Evolutionary conservation across 1,284 basidiomycete species (phyloP).

Genomic region (Boletus calvinii): DNA sequence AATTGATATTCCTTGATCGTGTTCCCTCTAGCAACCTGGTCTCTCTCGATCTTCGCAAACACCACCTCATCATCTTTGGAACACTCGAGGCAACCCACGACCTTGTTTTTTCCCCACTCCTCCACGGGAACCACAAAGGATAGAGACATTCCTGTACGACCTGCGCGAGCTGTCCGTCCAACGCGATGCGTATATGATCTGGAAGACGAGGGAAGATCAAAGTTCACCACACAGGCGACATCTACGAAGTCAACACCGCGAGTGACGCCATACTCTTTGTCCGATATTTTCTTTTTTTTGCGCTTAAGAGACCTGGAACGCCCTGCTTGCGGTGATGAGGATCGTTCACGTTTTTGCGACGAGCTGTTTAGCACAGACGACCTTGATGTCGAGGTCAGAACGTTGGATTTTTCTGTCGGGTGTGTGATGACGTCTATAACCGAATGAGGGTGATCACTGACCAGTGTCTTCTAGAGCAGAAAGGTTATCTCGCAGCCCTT

Average conservation of each 20-base stretch:
- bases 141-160: slow-evolving; percentile 89
- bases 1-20: slow-evolving; percentile 91
- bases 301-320: slow-evolving; percentile 39
- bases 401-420: slow-evolving; percentile 10
- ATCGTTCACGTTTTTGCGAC: slow-evolving; percentile 36
- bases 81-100: slow-evolving; percentile 63
- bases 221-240: slow-evolving; percentile 97
- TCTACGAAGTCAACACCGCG: slow-evolving; percentile 97
- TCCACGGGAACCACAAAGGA: slow-evolving; percentile 84
- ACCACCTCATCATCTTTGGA: slow-evolving; percentile 76
- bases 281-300: slow-evolving; percentile 41
- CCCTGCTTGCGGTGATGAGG: slow-evolving; percentile 30
- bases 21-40: slow-evolving; percentile 69
- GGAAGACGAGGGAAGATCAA: slow-evolving; percentile 88
- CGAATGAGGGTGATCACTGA: slow-evolving; percentile 11
- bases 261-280: slow-evolving; percentile 91
- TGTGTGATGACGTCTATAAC: not conserved
- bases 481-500: not conserved
- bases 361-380: slow-evolving; percentile 9
- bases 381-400: not conserved
- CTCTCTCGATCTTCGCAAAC: slow-evolving; percentile 71
- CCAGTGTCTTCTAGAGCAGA: slow-evolving; percentile 7
- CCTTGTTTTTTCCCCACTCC: slow-evolving; percentile 78
- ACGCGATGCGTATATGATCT: slow-evolving; percentile 96
- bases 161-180: slow-evolving; percentile 94